A percentile compares a stretch with the other conserved stretches of the same genome.
Evolutionary conservation across 345 rosid genomes (phyloP).

Genomic region (Reutealis trisperma): DNA sequence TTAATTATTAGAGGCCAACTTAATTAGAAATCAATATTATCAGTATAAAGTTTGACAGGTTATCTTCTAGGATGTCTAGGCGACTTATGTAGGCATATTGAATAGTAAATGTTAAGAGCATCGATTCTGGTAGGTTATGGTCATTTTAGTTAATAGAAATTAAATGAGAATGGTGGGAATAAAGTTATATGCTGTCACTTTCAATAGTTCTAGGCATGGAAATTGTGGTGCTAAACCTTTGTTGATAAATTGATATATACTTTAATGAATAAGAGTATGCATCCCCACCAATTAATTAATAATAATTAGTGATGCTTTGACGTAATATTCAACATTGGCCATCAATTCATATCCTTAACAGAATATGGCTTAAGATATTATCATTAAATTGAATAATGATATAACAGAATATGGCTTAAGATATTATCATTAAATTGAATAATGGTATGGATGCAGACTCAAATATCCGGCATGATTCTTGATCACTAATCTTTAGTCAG

Average conservation of each 20-base stretch:
- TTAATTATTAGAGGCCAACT: too few relatives aligned
- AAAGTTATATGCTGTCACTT: background rate
- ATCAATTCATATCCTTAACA: background rate
- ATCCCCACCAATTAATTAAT: background rate
- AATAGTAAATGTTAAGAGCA: background rate
- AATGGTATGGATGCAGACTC: background rate
- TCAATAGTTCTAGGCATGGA: background rate
- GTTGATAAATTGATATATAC: background rate
- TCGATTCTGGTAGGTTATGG: background rate
- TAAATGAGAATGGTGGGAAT: too few relatives aligned
- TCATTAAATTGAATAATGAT: background rate
- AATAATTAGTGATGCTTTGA: background rate
- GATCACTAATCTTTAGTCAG: background rate
- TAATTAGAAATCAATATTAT: conserved; percentile 5
- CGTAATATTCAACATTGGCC: background rate
- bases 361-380: background rate
- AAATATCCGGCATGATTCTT: background rate
- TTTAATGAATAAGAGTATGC: background rate
- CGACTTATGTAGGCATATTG: too few relatives aligned
- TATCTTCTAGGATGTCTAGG: background rate
- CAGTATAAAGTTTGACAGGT: background rate
- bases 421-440: conserved; percentile 1
- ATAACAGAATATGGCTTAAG: background rate
- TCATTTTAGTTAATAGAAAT: background rate
- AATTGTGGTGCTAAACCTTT: background rate